A percentile compares a stretch with the other conserved stretches of the same genome.
Evolutionary conservation across 306 rosid species (phyloP).

Genomic region (Casuarina cunninghamiana): DNA sequence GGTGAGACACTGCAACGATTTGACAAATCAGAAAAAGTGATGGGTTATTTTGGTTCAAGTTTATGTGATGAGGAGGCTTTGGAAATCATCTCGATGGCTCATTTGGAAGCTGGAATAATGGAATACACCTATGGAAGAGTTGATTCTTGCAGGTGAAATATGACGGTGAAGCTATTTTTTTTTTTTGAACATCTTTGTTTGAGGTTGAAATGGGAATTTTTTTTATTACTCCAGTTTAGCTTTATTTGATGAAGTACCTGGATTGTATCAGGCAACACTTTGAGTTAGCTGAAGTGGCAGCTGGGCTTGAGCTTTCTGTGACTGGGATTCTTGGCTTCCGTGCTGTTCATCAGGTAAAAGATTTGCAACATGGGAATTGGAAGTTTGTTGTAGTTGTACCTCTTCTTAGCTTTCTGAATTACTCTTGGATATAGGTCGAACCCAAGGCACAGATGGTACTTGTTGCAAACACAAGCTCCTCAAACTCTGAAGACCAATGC

Average conservation of each 20-base stretch:
- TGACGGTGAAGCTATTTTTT: background rate
- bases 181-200: slow-evolving; percentile 1
- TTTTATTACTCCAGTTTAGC: slow-evolving; percentile 23
- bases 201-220: slow-evolving; percentile 10
- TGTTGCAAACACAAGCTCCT: slow-evolving; percentile 53
- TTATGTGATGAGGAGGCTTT: slow-evolving; percentile 51
- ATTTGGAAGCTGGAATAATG: slow-evolving; percentile 84
- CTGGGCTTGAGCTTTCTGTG: slow-evolving; percentile 86
- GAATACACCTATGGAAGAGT: slow-evolving; percentile 79
- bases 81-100: slow-evolving; percentile 60
- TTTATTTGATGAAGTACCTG: slow-evolving; percentile 30
- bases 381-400: slow-evolving; percentile 16
- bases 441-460: slow-evolving; percentile 96
- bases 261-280: slow-evolving; percentile 63
- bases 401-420: slow-evolving; percentile 24
- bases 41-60: slow-evolving; percentile 57
- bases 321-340: slow-evolving; percentile 96
- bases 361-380: slow-evolving; percentile 4
- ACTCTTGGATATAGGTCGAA: slow-evolving; percentile 56
- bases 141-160: slow-evolving; percentile 77
- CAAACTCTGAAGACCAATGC: slow-evolving; percentile 29
- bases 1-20: slow-evolving; percentile 52
- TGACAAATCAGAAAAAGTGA: slow-evolving; percentile 54
- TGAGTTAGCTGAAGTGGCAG: slow-evolving; percentile 77
- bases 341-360: slow-evolving; percentile 76